Evolutionary conservation across 78 protist species (phyloP), one percentile per base, ranked within the genome.

Genomic region (Tieghemostelium lacteum): DNA sequence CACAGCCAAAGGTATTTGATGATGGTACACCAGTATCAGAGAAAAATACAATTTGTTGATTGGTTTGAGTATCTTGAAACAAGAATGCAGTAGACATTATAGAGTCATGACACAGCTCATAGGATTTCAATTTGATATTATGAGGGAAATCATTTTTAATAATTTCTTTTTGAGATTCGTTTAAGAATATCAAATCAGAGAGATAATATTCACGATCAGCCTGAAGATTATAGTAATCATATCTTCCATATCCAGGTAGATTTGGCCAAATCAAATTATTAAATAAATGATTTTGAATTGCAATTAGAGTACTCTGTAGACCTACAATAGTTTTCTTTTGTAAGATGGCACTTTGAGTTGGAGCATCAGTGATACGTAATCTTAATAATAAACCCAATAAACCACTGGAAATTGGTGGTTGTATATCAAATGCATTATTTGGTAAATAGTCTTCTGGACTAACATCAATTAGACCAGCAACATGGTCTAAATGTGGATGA

Each of bases 221-320:
- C 7, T 37, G 58, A 1, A 78, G 14, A 8, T 45, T 36, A 66
- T 52, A 54, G 75, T 78, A 78, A 24, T 78, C 75, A 55, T 78
- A 78, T 45, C 88, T 49, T 14, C 88, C 88, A 66, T 29, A 78
- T 12, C 64, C 34, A 65, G 88, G 88, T 14, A 83, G 67, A 58
- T 83, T 69, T 22, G 89, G 89, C 89, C 89, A 83, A 69, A 83
- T 42, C 10, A 67, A 20, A 58, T 83, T 69, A 31, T 83, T 83
- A 49, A 83, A 83, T 3, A 83, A 37, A 42, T 83, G 28, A 12
- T 28, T 83, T 26, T 60, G 17, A 24, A 83, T 83, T 4, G 89
- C 34, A 14, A 69, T 50, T n/a, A 83, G 28, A 1, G 78, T 83
- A 7, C n/a, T 40, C 22, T 36, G 61, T 16, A 83, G 65, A 31